These are phyloP conservation scores for Coccinonectria pachysandricola DNA, from an alignment of 2,329 filamentous ascomycete species.

Conservation along the genomic window DNA sequence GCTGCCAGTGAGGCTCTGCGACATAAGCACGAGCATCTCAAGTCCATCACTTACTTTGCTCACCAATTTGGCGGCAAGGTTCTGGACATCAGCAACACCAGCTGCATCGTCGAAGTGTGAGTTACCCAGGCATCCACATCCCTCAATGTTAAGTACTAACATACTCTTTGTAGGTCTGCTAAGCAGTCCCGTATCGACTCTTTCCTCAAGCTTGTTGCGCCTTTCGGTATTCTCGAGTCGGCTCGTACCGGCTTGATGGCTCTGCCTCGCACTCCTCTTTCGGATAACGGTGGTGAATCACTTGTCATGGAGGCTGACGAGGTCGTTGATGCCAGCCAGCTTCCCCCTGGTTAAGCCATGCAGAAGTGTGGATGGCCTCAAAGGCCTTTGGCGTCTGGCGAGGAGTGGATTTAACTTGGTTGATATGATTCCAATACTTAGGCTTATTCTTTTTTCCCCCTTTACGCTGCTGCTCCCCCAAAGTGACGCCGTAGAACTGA, in stretches of 20 bases:
- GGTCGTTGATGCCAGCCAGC: constrained; percentile 84
- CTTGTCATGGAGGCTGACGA: constrained; percentile 81
- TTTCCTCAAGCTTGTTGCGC: constrained; percentile 89
- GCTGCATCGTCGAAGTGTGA: constrained; percentile 96
- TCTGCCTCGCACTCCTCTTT: constrained; percentile 81
- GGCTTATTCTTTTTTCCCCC: constrained; percentile 19
- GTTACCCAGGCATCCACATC: constrained; percentile 24
- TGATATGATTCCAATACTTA: constrained; percentile 19
- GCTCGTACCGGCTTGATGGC: constrained; percentile 95
- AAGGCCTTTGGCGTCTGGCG: constrained; percentile 17
- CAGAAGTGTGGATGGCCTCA: constrained; percentile 7
- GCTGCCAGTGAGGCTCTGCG: constrained; percentile 80
- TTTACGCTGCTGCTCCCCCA: constrained; percentile 14
- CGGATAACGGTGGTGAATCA: constrained; percentile 59
- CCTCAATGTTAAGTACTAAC: constrained; percentile 13
- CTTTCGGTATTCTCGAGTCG: constrained; percentile 94
- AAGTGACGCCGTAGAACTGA: no score
- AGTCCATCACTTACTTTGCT: constrained; percentile 89
- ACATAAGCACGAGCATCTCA: constrained; percentile 95
- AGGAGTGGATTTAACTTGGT: constrained; percentile 17
- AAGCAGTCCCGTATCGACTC: constrained; percentile 92
- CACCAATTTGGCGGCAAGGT: constrained; percentile 98
- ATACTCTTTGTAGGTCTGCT: constrained; percentile 52
- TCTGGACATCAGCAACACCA: constrained; percentile 93
- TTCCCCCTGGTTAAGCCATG: constrained; percentile 68